A percentile compares a stretch with the other conserved stretches of the same genome.
These are phyloP conservation scores for Claviceps sp. DNA, from an alignment of 2,329 filamentous ascomycete genomes.

Conservation along the genomic window DNA sequence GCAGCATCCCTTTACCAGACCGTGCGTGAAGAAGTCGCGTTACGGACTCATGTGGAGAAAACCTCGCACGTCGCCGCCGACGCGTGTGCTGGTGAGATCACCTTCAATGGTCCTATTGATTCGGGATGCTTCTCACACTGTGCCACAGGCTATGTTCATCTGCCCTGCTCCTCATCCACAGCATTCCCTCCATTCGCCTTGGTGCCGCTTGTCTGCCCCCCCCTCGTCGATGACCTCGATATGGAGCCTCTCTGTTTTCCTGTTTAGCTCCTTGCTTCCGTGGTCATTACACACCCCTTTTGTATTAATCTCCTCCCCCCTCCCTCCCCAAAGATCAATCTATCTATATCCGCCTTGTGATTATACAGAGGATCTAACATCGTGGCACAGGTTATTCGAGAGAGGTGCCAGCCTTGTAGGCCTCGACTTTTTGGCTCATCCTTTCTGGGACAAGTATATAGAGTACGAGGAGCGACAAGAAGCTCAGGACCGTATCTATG, in stretches of 20 bases:
- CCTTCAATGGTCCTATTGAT: conserved; percentile 42
- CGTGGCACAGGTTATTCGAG: conserved; percentile 69
- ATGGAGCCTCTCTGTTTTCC: conserved; percentile 20
- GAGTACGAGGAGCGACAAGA: conserved; percentile 92
- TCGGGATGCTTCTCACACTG: conserved; percentile 52
- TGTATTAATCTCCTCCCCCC: conserved; percentile 42
- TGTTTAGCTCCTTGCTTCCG: conserved; percentile 38
- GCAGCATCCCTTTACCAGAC: conserved; percentile 26
- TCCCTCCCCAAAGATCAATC: conserved; percentile 2
- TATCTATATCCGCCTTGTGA: background rate
- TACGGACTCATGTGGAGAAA: conserved; percentile 13
- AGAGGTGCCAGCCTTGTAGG: conserved; percentile 75
- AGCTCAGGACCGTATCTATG: conserved; percentile 70
- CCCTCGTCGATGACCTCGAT: conserved; percentile 17
- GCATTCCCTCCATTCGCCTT: conserved; percentile 22
- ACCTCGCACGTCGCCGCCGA: conserved; percentile 25
- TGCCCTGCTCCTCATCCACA: conserved; percentile 20
- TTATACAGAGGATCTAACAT: conserved; percentile 14
- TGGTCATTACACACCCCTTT: conserved; percentile 27
- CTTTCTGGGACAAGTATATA: conserved; percentile 98
- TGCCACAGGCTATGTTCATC: conserved; percentile 47
- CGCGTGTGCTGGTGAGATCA: conserved; percentile 54
- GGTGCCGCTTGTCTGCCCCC: conserved; percentile 15
- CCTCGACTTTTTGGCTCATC: conserved; percentile 84
- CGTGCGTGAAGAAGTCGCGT: conserved; percentile 22